Conservation (phyloP, 2,329 filamentous ascomycete species). For the Tricladium varicosporioides region DNA sequence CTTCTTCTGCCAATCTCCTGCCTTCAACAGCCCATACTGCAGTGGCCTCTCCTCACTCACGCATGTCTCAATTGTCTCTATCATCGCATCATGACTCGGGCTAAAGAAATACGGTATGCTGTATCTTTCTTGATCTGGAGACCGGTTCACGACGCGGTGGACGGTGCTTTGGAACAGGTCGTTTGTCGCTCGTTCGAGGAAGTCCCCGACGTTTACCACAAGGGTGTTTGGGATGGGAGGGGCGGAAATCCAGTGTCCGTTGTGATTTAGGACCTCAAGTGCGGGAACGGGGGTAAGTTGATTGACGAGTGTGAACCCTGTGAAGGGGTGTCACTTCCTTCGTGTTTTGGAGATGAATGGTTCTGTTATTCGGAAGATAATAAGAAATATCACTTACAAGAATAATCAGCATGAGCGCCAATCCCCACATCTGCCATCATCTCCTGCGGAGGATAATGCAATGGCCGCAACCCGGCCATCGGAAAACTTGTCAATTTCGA, state of each 20-base stretch:
- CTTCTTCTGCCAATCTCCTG: too few relatives aligned
- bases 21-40: too few relatives aligned
- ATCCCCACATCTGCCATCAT: conserved; percentile 30
- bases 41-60: too few relatives aligned
- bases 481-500: conserved; percentile 47
- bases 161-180: conserved; percentile 43
- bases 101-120: conserved; percentile 47
- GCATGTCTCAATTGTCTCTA: conserved; percentile 1
- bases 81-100: conserved; percentile 35
- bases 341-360: too few relatives aligned
- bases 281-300: conserved; percentile 40
- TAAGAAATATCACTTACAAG: conserved; percentile 21
- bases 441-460: conserved; percentile 40
- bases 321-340: too few relatives aligned
- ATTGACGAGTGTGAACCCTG: conserved; percentile 43
- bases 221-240: conserved; percentile 41
- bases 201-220: conserved; percentile 46
- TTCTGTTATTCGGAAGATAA: too few relatives aligned
- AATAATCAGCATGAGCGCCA: conserved; percentile 41
- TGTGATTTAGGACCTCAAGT: conserved; percentile 44
- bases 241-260: conserved; percentile 42
- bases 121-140: conserved; percentile 26
- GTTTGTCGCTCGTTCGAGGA: conserved; percentile 42
- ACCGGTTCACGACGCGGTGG: conserved; percentile 38
- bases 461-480: conserved; percentile 31